phyloP scores from a whole-genome alignment of 1,139 yeast species.

The Hanseniaspora uvarum region DNA sequence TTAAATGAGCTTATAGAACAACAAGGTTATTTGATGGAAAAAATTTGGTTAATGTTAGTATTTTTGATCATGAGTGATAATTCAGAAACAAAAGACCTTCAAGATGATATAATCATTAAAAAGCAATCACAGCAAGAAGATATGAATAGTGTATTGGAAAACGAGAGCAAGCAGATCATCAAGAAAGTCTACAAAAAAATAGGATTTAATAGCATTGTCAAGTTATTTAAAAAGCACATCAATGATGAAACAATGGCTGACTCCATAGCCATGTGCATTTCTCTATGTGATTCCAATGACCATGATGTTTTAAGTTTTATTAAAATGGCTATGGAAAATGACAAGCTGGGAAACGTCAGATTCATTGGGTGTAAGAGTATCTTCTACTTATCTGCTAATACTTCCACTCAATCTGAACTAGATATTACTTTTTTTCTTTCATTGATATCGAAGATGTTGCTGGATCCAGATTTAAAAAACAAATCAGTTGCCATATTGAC shows the following conservation, averaged over 20 bases:
- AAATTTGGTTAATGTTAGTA: slow-evolving; percentile 1
- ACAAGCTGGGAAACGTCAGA: background rate
- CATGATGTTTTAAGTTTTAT: background rate
- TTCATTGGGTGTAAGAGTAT: slow-evolving; percentile 8
- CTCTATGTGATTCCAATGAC: slow-evolving; percentile 4
- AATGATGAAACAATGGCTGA: slow-evolving; percentile 6
- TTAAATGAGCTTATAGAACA: background rate
- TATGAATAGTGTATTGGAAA: background rate
- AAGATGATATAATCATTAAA: background rate
- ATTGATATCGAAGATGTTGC: background rate
- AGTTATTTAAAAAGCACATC: background rate
- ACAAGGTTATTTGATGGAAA: slow-evolving; percentile 1
- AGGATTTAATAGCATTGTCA: background rate
- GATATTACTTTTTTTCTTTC: background rate
- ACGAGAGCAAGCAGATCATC: background rate
- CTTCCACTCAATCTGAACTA: background rate
- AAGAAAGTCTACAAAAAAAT: background rate
- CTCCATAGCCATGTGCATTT: slow-evolving; percentile 5
- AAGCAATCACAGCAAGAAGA: background rate
- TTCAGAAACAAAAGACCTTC: background rate
- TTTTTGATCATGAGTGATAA: background rate
- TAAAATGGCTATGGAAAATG: background rate
- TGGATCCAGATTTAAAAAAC: background rate
- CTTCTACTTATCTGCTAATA: background rate
- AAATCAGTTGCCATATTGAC: slow-evolving; percentile 3